Evolutionary conservation across 345 rosid species (phyloP).

Genomic region (Brassica rapa): DNA sequence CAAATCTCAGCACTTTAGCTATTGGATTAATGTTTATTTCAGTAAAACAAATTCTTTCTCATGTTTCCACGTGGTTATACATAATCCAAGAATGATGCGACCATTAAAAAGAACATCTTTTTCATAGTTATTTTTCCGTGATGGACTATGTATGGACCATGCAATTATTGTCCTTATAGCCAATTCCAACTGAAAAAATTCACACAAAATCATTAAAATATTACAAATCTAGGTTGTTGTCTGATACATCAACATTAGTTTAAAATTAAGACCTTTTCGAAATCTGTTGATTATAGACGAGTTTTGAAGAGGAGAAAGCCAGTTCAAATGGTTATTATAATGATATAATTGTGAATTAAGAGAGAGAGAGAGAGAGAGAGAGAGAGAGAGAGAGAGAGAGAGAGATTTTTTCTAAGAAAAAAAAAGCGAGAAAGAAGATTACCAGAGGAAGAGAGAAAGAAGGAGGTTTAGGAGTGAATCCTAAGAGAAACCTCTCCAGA

Average conservation of each 20-base stretch:
- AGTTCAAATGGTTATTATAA: neutral
- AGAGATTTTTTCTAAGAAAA: neutral
- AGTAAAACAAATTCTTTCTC: constrained; percentile 17
- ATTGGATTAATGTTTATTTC: constrained; percentile 13
- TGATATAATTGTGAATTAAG: neutral
- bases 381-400: neutral
- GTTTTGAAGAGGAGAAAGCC: constrained; percentile 2
- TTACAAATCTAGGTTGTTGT: constrained; percentile 26
- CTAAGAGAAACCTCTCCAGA: constrained; percentile 41
- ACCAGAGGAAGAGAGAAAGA: constrained; percentile 37
- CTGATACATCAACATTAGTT: constrained; percentile 10
- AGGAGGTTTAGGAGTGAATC: constrained; percentile 40
- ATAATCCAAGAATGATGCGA: constrained; percentile 36
- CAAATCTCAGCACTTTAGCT: neutral
- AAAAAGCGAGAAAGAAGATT: neutral
- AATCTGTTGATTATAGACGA: constrained; percentile 12
- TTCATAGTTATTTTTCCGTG: neutral
- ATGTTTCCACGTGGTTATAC: constrained; percentile 36
- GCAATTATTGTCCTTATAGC: constrained; percentile 36
- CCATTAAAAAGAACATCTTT: constrained; percentile 14
- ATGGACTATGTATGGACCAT: constrained; percentile 25
- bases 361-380: neutral
- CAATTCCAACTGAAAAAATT: constrained; percentile 13
- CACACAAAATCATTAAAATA: constrained; percentile 20
- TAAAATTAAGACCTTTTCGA: neutral